These are phyloP conservation scores for Pichia sp. DNA, from an alignment of 1,139 yeast genomes.

Conservation along the genomic window DNA sequence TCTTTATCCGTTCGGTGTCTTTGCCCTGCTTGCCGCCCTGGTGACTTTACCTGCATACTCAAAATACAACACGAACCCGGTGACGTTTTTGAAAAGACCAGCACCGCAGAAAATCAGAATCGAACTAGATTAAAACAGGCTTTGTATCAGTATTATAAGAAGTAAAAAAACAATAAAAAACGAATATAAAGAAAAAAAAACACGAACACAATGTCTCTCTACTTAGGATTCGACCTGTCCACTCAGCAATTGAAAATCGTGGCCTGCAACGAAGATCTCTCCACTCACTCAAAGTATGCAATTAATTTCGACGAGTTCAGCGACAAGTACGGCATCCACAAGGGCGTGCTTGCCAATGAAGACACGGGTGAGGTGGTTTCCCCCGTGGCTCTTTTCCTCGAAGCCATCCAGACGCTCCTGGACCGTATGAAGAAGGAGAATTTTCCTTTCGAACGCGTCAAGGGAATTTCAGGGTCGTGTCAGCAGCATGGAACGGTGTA, in stretches of 20 bases:
- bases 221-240: slow-evolving; percentile 78
- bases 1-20: slow-evolving; percentile 37
- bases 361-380: slow-evolving; percentile 57
- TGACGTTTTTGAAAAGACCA: slow-evolving; percentile 37
- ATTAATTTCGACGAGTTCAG: slow-evolving; percentile 70
- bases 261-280: slow-evolving; percentile 51
- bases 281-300: slow-evolving; percentile 47
- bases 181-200: background rate
- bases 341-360: slow-evolving; percentile 63
- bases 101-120: slow-evolving; percentile 16
- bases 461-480: slow-evolving; percentile 77
- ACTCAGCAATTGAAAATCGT: slow-evolving; percentile 85
- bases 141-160: background rate
- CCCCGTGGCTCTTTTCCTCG: slow-evolving; percentile 90
- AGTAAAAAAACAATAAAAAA: background rate
- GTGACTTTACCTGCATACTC: slow-evolving; percentile 57
- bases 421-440: slow-evolving; percentile 45
- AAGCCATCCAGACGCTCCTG: slow-evolving; percentile 67
- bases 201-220: slow-evolving; percentile 30
- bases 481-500: slow-evolving; percentile 92
- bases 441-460: slow-evolving; percentile 59
- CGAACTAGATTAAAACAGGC: slow-evolving; percentile 7
- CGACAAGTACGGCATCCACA: slow-evolving; percentile 49
- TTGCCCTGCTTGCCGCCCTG: slow-evolving; percentile 36
- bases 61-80: slow-evolving; percentile 43